A percentile compares a stretch with the other conserved stretches of the same genome.
These are phyloP conservation scores for Mycena amicta DNA, from an alignment of 768 basidiomycete species.

Conservation along the genomic window DNA sequence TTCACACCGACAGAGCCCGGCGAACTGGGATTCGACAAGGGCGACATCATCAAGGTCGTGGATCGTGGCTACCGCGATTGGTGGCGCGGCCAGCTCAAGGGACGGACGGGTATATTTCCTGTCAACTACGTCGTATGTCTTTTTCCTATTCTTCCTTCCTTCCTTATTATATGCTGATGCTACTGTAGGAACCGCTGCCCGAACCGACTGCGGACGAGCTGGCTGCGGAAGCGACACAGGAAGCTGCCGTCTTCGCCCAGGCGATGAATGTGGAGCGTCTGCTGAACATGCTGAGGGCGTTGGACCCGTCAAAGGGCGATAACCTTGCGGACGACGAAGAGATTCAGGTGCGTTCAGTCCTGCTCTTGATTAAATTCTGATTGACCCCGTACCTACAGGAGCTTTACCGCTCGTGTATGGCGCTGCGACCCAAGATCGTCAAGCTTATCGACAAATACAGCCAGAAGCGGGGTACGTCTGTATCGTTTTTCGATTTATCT, in stretches of 20 bases:
- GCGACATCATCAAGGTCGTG: slow-evolving; percentile 93
- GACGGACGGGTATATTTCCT: slow-evolving; percentile 92
- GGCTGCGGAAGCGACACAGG: slow-evolving; percentile 81
- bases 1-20: slow-evolving; percentile 88
- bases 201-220: slow-evolving; percentile 80
- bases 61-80: slow-evolving; percentile 94
- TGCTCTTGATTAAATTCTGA: no score
- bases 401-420: slow-evolving; percentile 87
- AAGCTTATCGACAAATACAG: slow-evolving; percentile 97
- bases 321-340: slow-evolving; percentile 91
- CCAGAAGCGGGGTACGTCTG: slow-evolving; percentile 72
- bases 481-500: no score
- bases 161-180: not conserved
- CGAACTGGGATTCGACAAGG: slow-evolving; percentile 89
- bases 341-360: slow-evolving; percentile 72
- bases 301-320: slow-evolving; percentile 72
- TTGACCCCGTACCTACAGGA: no score
- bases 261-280: slow-evolving; percentile 84
- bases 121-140: slow-evolving; percentile 89
- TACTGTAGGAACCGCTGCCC: slow-evolving; percentile 73
- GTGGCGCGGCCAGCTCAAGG: slow-evolving; percentile 93
- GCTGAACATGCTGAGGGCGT: slow-evolving; percentile 67
- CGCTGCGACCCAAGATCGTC: slow-evolving; percentile 90
- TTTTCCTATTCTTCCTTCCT: not conserved
- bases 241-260: slow-evolving; percentile 86